Percentiles rank a stretch among this genome's conserved stretches.
These are phyloP conservation scores for Phaeosphaeria sp. DNA, from an alignment of 2,329 filamentous ascomycete genomes.

Conservation along the genomic window DNA sequence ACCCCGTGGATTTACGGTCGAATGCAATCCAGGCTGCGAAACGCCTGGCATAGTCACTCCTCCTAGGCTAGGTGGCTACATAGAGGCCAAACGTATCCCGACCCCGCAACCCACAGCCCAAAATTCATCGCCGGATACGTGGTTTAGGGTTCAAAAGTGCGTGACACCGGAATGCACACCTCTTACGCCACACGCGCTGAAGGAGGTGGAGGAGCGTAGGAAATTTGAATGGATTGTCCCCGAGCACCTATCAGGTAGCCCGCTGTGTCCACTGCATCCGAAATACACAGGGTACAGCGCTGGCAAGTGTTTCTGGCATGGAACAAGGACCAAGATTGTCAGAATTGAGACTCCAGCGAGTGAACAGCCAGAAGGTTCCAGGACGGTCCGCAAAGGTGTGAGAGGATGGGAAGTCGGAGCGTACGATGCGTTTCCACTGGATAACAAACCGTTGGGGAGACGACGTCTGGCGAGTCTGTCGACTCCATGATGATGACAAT, in stretches of 20 bases:
- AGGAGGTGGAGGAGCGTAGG: constrained; percentile 32
- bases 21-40: constrained; percentile 7
- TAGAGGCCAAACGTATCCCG: constrained; percentile 8
- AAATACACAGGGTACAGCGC: constrained; percentile 48
- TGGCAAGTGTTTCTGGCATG: constrained; percentile 54
- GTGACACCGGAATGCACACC: background rate
- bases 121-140: constrained; percentile 2
- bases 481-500: constrained; percentile 14
- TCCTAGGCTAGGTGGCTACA: constrained; percentile 12
- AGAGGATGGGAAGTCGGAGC: constrained; percentile 10
- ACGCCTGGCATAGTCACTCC: constrained; percentile 7
- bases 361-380: background rate
- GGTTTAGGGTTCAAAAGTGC: constrained; percentile 4
- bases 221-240: constrained; percentile 51
- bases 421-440: constrained; percentile 1
- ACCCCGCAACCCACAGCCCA: background rate
- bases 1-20: constrained; percentile 1
- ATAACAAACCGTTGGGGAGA: constrained; percentile 11
- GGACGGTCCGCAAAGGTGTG: background rate
- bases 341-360: constrained; percentile 2
- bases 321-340: constrained; percentile 6
- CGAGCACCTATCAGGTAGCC: constrained; percentile 54
- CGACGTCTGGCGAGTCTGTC: constrained; percentile 27
- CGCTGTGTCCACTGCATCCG: constrained; percentile 52
- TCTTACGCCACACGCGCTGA: constrained; percentile 11